These are phyloP conservation scores for Combretum micranthum DNA, from an alignment of 345 rosid species.

Conservation along the genomic window DNA sequence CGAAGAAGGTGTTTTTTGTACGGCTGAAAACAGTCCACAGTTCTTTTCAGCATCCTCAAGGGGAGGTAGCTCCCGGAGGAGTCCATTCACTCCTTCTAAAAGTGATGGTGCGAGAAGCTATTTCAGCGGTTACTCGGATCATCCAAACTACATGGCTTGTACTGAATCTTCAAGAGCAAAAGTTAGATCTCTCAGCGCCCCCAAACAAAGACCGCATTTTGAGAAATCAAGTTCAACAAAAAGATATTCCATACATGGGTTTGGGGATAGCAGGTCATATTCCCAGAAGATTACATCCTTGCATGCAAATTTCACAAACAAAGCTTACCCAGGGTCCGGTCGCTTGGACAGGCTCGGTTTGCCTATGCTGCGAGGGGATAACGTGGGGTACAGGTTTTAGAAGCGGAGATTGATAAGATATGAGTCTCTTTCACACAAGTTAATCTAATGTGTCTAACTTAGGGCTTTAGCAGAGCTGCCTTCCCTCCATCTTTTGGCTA, in stretches of 20 bases:
- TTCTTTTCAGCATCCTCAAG: constrained; percentile 59
- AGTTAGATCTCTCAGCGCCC: constrained; percentile 70
- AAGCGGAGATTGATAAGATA: background rate
- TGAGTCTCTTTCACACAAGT: no score
- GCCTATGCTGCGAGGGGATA: constrained; percentile 38
- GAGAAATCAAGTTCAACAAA: constrained; percentile 66
- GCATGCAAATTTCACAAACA: constrained; percentile 52
- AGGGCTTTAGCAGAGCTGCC: no score
- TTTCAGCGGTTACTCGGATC: constrained; percentile 38
- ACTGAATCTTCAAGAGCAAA: constrained; percentile 89
- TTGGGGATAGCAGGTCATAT: constrained; percentile 35
- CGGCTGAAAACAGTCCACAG: constrained; percentile 76
- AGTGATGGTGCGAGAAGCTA: constrained; percentile 57
- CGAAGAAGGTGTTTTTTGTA: constrained; percentile 40
- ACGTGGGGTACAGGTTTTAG: constrained; percentile 1
- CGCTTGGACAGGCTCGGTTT: constrained; percentile 81
- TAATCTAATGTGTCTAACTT: background rate
- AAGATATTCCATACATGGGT: constrained; percentile 43
- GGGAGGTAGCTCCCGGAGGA: constrained; percentile 43
- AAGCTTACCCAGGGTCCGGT: constrained; percentile 94
- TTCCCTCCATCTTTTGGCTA: no score
- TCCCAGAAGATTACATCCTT: constrained; percentile 40
- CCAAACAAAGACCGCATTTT: constrained; percentile 63
- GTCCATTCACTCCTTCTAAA: constrained; percentile 57
- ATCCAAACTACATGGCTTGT: constrained; percentile 86